Percentiles rank a stretch among this genome's conserved stretches.
phyloP scores from a whole-genome alignment of 495 filamentous ascomycete species.

The Penicillium manginii region DNA sequence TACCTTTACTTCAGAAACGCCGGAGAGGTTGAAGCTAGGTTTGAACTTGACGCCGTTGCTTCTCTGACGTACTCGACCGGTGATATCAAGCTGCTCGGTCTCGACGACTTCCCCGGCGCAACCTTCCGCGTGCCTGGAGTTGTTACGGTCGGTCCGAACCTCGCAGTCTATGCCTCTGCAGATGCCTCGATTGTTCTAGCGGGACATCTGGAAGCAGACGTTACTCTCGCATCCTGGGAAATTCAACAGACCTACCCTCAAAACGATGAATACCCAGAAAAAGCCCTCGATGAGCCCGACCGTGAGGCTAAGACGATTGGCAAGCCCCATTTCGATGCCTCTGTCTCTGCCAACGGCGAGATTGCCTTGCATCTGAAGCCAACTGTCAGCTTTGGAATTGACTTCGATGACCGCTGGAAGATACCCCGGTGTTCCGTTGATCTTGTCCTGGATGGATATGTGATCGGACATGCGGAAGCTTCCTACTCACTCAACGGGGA shows the following conservation, averaged over 20 bases:
- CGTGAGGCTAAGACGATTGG: slow-evolving; percentile 12
- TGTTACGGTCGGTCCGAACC: slow-evolving; percentile 37
- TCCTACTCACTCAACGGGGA: slow-evolving; percentile 3
- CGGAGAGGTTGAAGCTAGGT: slow-evolving; percentile 26
- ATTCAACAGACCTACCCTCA: slow-evolving; percentile 24
- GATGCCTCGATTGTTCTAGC: slow-evolving; percentile 19
- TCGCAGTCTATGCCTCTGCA: slow-evolving; percentile 27
- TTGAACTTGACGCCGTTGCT: slow-evolving; percentile 27
- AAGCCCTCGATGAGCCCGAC: slow-evolving; percentile 18
- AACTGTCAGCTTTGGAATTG: slow-evolving; percentile 31
- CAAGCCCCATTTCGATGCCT: slow-evolving; percentile 14
- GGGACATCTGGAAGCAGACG: slow-evolving; percentile 18
- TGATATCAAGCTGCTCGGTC: slow-evolving; percentile 14
- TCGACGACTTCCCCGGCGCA: slow-evolving; percentile 27
- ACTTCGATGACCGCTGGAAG: slow-evolving; percentile 27
- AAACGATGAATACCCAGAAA: slow-evolving; percentile 7
- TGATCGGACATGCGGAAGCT: slow-evolving; percentile 17
- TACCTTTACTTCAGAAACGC: slow-evolving; percentile 34
- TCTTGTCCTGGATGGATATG: slow-evolving; percentile 27
- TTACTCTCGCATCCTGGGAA: slow-evolving; percentile 22
- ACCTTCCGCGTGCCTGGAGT: slow-evolving; percentile 38
- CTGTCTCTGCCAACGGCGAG: slow-evolving; percentile 13
- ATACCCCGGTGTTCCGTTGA: slow-evolving; percentile 20
- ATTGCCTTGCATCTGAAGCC: slow-evolving; percentile 18
- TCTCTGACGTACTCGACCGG: slow-evolving; percentile 8